Percentiles rank a stretch among this genome's conserved stretches.
These are phyloP conservation scores for Candida qinlingensis DNA, from an alignment of 805 yeast species.

Conservation along the genomic window DNA sequence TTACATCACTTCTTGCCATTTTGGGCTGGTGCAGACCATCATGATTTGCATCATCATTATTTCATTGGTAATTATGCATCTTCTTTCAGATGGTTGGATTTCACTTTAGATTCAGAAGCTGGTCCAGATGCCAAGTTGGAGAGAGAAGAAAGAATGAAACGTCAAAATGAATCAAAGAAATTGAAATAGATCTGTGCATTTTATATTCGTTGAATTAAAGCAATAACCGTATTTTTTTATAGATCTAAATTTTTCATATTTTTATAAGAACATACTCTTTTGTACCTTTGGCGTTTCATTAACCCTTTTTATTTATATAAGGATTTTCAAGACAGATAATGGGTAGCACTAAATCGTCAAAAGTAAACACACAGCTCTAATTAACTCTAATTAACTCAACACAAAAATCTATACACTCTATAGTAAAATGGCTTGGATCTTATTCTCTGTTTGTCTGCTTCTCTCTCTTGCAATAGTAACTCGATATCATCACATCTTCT, in stretches of 20 bases:
- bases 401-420: conserved; percentile 50
- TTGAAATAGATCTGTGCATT: background rate
- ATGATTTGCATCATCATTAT: conserved; percentile 92
- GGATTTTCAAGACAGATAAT: too few relatives aligned
- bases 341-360: too few relatives aligned
- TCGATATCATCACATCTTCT: conserved; percentile 60
- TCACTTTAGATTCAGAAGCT: conserved; percentile 76
- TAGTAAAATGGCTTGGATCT: conserved; percentile 39
- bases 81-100: conserved; percentile 95
- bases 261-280: too few relatives aligned
- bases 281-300: too few relatives aligned
- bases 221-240: too few relatives aligned
- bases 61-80: conserved; percentile 93
- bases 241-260: too few relatives aligned
- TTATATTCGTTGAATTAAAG: too few relatives aligned
- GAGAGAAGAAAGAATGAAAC: conserved; percentile 56
- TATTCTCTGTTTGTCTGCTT: conserved; percentile 47
- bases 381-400: conserved; percentile 39
- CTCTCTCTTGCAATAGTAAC: conserved; percentile 46
- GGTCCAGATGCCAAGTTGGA: conserved; percentile 69
- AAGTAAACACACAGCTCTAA: too few relatives aligned
- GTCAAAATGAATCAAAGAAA: conserved; percentile 10
- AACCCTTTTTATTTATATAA: too few relatives aligned
- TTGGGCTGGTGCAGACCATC: conserved; percentile 98
- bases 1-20: conserved; percentile 84